Percentiles rank a stretch among this genome's conserved stretches.
These are phyloP conservation scores for Russula virescens DNA, from an alignment of 768 basidiomycete genomes.

Conservation along the genomic window DNA sequence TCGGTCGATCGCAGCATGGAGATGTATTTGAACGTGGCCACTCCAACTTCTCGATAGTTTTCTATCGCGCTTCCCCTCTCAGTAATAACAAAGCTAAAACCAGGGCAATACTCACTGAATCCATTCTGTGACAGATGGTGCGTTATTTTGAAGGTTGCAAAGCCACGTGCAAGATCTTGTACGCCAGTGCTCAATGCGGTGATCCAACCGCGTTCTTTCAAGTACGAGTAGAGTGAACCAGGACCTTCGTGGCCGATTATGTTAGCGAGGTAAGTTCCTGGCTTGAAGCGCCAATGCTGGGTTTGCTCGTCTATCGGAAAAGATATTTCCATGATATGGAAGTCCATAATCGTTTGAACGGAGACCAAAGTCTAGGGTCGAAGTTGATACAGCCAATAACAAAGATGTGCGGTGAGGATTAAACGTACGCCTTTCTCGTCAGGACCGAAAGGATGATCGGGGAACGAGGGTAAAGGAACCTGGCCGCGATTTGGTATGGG, in stretches of 20 bases:
- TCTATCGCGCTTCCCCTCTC: conserved; percentile 37
- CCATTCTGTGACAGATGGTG: conserved; percentile 79
- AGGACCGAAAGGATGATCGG: conserved; percentile 71
- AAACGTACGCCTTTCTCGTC: conserved; percentile 63
- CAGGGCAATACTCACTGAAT: conserved; percentile 52
- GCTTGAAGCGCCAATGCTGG: conserved; percentile 71
- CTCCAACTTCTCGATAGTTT: conserved; percentile 65
- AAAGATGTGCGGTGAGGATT: neutral
- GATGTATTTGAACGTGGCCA: conserved; percentile 74
- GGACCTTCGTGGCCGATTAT: conserved; percentile 90
- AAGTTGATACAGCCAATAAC: conserved; percentile 10
- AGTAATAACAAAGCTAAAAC: conserved; percentile 5
- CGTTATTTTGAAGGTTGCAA: conserved; percentile 85
- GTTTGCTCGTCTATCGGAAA: conserved; percentile 74
- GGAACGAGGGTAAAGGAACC: conserved; percentile 55
- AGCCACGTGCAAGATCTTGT: conserved; percentile 70
- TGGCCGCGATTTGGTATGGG: conserved; percentile 59
- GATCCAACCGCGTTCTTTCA: conserved; percentile 87
- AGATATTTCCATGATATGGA: conserved; percentile 76
- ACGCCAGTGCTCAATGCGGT: conserved; percentile 65
- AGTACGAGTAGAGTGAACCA: conserved; percentile 84
- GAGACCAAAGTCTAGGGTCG: conserved; percentile 63
- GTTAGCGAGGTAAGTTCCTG: conserved; percentile 68
- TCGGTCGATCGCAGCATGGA: conserved; percentile 56
- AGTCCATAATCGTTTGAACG: conserved; percentile 84